Conservation (phyloP, 352 stramenopile species). For the Pythium phragmitis region DNA sequence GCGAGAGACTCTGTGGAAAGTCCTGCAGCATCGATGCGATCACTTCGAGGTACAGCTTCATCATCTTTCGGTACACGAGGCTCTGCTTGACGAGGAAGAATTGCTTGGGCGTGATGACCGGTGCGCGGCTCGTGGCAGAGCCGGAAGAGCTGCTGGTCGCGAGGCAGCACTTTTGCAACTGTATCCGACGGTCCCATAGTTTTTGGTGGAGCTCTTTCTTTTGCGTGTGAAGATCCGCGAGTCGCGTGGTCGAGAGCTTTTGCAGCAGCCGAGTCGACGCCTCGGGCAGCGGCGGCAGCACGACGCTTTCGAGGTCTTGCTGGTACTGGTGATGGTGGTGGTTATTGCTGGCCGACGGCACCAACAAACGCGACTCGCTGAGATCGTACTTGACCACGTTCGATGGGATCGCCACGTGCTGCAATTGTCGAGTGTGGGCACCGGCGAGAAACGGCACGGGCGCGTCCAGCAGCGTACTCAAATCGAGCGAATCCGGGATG, state of each 20-base stretch:
- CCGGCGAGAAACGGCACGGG: constrained; percentile 54
- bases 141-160: neutral
- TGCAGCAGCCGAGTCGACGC: constrained; percentile 23
- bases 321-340: constrained; percentile 10
- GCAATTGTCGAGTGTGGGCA: constrained; percentile 36
- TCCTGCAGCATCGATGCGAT: constrained; percentile 16
- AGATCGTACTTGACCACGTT: constrained; percentile 48
- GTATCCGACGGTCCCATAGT: constrained; percentile 46
- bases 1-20: constrained; percentile 10
- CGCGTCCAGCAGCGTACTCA: constrained; percentile 49
- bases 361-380: constrained; percentile 27
- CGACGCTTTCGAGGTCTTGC: constrained; percentile 19
- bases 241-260: constrained; percentile 21
- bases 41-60: constrained; percentile 28
- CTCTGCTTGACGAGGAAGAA: constrained; percentile 28
- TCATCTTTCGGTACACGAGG: constrained; percentile 25
- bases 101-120: constrained; percentile 20
- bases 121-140: neutral
- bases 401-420: constrained; percentile 29
- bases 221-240: constrained; percentile 31
- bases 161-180: constrained; percentile 49
- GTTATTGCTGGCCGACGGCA: constrained; percentile 10
- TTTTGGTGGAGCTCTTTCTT: constrained; percentile 44
- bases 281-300: constrained; percentile 24
- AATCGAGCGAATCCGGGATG: constrained; percentile 47